Conservation (phyloP, 169 alveolate genomes). For the Eimeria falciformis region DNA sequence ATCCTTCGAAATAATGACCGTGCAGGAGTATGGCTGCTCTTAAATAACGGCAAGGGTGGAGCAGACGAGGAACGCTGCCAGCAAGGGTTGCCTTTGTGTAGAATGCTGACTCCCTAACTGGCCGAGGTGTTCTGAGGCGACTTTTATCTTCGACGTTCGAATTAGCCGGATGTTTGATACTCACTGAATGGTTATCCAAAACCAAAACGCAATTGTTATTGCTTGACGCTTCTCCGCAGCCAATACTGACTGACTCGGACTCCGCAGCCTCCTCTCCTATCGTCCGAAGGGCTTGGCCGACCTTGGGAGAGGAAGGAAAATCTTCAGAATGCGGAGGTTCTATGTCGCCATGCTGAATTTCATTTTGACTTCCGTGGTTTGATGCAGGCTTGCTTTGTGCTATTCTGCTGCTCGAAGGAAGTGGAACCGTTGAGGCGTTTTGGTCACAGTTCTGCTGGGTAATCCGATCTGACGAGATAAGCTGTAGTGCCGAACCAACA, state of each 20-base stretch:
- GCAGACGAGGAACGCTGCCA: conserved; percentile 36
- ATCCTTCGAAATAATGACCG: conserved; percentile 28
- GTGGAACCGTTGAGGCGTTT: not conserved
- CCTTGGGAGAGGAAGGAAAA: not conserved
- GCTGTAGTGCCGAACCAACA: conserved; percentile 10
- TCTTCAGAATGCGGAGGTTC: not conserved
- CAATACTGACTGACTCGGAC: not conserved
- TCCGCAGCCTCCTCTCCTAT: conserved; percentile 10
- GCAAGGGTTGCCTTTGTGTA: conserved; percentile 41
- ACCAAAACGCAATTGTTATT: not conserved
- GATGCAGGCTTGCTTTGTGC: not conserved
- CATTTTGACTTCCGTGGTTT: not conserved
- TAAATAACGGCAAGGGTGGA: conserved; percentile 55
- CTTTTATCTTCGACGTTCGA: not conserved
- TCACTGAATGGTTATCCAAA: not conserved
- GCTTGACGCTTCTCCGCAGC: not conserved
- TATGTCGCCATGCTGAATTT: not conserved
- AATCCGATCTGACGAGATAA: not conserved
- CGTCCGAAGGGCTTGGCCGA: not conserved
- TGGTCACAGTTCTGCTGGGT: not conserved
- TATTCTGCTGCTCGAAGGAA: not conserved
- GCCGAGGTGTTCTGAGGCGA: no score
- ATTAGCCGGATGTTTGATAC: not conserved
- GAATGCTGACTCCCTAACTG: not conserved
- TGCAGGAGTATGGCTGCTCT: conserved; percentile 48